Base-by-base conservation (phyloP, 23 red algal genomes). In the Gracilaria domingensis region DNA sequence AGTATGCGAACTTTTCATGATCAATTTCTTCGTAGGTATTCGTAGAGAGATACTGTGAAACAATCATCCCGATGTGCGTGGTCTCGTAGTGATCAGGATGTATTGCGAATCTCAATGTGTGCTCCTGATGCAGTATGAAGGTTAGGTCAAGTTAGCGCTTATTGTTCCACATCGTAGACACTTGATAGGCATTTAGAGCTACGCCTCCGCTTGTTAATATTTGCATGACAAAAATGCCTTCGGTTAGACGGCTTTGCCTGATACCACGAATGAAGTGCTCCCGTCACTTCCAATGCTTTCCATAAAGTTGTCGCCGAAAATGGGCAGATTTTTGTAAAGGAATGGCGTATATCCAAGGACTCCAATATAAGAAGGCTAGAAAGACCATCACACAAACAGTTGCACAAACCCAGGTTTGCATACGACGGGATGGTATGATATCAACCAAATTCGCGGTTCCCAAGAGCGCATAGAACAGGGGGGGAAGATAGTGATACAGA, bases 401-500 rank as follows among this genome's bases (percentile, higher is more conserved):
- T 0, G 61, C 79, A 39, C 16, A 65, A 4, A 89, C 75, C 11
- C 66, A 65, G 18, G 33, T 17, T 72, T 88, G 93, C 25, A 29
- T 18, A 28, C 73, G 84, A 34, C 18, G 50, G 32, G 40, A 71
- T 24, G 93, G 93, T 38, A 95, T 53, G 3, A 65, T 24, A 40
- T 89, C 84, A 29, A 98, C 73, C 54, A 93, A 70, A 30, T 92
- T 84, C 59, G 87, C 93, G 56, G 75, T 76, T 4, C 88, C 71
- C 30, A 98, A 36, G 35, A 94, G 86, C 12, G 97, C 97, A 80
- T 92, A 98, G 50, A 91, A 94, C 0, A 96, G 32, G 47, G 88
- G 71, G 24, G 97, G 97, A 73, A 96, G 84, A 56, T 99, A 99
- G 67, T 99, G 97, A 82, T 99, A 99, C 45, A 99, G n/a, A 71